Percentiles rank a stretch among this genome's conserved stretches.
phyloP scores from a whole-genome alignment of 2,329 filamentous ascomycete species.

The Trichoderma brevicompactum region DNA sequence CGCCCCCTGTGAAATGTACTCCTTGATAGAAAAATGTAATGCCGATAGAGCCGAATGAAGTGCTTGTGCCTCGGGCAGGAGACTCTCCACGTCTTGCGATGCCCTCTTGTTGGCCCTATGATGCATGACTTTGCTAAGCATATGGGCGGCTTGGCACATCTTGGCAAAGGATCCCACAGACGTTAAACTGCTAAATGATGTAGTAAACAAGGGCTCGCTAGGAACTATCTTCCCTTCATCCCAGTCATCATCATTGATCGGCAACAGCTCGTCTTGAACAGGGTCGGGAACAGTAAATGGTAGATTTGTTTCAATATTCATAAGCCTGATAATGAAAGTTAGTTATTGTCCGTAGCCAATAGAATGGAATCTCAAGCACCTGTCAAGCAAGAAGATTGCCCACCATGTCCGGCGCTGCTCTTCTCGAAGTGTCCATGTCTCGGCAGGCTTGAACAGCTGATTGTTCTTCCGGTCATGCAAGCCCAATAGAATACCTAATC shows the following conservation, averaged over 20 bases:
- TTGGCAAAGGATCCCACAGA: constrained; percentile 17
- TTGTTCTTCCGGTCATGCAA: constrained; percentile 19
- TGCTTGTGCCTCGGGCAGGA: constrained; percentile 12
- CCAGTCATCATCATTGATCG: constrained; percentile 23
- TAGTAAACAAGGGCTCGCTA: constrained; percentile 19
- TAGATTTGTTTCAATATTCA: constrained; percentile 24
- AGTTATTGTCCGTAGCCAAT: neutral
- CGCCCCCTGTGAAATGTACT: neutral
- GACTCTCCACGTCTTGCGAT: constrained; percentile 3
- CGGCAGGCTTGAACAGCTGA: constrained; percentile 9
- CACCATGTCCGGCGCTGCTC: constrained; percentile 24
- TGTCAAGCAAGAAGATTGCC: constrained; percentile 15
- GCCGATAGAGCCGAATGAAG: constrained; percentile 16
- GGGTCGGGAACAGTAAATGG: constrained; percentile 11
- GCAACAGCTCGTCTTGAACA: constrained; percentile 8
- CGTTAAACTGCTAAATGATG: constrained; percentile 17
- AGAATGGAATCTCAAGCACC: neutral
- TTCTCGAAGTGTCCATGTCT: constrained; percentile 22
- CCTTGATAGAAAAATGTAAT: constrained; percentile 12
- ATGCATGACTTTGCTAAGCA: constrained; percentile 15
- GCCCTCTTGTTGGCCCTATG: constrained; percentile 10
- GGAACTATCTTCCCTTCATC: constrained; percentile 18
- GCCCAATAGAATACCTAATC: constrained; percentile 3
- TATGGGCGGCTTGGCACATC: constrained; percentile 21
- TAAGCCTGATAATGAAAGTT: neutral